Evolutionary conservation across 805 yeast species (phyloP), one percentile per base, ranked within the genome.

Genomic region (Metschnikowia arizonensis): DNA sequence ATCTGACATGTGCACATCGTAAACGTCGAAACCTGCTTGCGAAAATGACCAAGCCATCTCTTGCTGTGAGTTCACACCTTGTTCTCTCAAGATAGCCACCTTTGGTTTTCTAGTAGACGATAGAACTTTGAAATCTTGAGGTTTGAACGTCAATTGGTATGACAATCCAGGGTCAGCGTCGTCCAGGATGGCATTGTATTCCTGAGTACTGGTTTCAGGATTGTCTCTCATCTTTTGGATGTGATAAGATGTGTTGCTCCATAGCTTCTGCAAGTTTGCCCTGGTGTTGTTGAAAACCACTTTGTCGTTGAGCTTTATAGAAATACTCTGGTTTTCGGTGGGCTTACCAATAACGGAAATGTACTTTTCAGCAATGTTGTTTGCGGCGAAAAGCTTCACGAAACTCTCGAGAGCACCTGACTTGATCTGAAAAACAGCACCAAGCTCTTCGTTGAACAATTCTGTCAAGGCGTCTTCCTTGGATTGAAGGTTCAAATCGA

Each of bases 21-120:
- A 80, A n/a, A 90, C 76, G 17, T 82, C 88, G 65, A 93, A 93
- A 0, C 99, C 99, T 29, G 98, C 96, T 64, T 83, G 88, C 63
- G 83, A 83, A 77, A 93, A 89, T 53, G 91, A 79, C 88, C 95
- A 90, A 2, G 98, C 97, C 97, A 93, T 90, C 72, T 93, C 99
- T 76, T 85, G 87, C 64, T 91, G 96, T 29, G 97, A 95, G 65
- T 93, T 93, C 45, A 93, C 97, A 71, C 99, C 99, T 71, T 93
- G 99, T 65, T 93, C 99, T 72, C 99, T 85, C 59, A 93, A 74
- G 46, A 93, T 89, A 33, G 98, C 99, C 54, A 93, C 98, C 66
- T 81, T 85, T 41, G 99, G 99, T 60, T 73, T 80, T 7, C 66
- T 54, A 19, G 64, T 48, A 12, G 33, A 38, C 47, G 11, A 62